Evolutionary conservation across 23 red algal species (phyloP).

Genomic region (Pyropia haitanensis): DNA sequence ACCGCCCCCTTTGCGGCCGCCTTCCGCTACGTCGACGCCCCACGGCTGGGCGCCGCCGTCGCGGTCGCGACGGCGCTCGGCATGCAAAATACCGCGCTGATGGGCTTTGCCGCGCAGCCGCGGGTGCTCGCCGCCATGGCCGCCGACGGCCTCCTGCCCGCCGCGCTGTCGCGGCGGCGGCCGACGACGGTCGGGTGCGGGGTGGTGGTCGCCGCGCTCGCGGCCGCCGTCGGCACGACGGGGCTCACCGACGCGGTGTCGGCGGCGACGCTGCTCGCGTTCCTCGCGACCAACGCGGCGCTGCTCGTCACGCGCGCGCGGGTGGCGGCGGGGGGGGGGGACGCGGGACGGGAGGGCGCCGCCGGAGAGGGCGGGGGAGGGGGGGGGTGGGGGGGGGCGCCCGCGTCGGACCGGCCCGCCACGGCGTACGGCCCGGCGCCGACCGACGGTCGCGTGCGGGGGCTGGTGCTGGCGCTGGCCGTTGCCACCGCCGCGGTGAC

Average conservation of each 20-base stretch:
- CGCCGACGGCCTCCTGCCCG: constrained; percentile 66
- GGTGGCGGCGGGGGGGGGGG: constrained; percentile 1
- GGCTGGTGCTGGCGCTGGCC: too few relatives aligned
- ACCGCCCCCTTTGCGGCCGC: constrained; percentile 74
- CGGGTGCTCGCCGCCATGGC: constrained; percentile 84
- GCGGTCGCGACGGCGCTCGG: constrained; percentile 63
- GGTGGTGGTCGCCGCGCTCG: constrained; percentile 46
- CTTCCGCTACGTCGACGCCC: constrained; percentile 28
- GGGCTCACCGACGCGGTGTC: constrained; percentile 66
- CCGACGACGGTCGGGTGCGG: constrained; percentile 62
- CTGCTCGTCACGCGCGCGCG: constrained; percentile 48
- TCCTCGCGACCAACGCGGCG: constrained; percentile 52
- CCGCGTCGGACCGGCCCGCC: too few relatives aligned
- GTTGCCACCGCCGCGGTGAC: too few relatives aligned
- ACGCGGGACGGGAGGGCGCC: too few relatives aligned
- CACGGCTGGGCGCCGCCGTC: constrained; percentile 33
- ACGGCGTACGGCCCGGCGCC: background rate
- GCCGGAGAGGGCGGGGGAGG: too few relatives aligned
- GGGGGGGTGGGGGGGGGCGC: too few relatives aligned
- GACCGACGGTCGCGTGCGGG: too few relatives aligned
- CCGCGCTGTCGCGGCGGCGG: constrained; percentile 36
- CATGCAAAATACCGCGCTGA: constrained; percentile 75
- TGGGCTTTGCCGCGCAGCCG: constrained; percentile 70
- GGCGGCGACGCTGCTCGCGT: constrained; percentile 76
- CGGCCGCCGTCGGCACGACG: constrained; percentile 37